These are phyloP conservation scores for Noccaea bulbosa DNA, from an alignment of 345 rosid species.

Conservation along the genomic window DNA sequence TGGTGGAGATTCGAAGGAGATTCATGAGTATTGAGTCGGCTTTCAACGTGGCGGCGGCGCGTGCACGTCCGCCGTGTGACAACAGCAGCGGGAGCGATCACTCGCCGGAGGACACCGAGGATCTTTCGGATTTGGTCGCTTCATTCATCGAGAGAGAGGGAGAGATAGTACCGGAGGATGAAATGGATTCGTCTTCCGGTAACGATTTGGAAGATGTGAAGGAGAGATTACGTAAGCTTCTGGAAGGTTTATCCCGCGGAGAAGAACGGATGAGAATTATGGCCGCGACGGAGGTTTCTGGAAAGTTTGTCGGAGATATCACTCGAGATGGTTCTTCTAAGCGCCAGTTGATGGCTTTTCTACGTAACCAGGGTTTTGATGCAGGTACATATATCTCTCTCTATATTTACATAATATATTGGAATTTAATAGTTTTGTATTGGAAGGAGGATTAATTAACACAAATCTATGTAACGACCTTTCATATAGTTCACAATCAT, in stretches of 20 bases:
- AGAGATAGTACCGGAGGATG: not conserved
- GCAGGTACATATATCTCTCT: constrained; percentile 54
- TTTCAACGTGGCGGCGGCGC: constrained; percentile 46
- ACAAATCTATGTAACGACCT: too few relatives aligned
- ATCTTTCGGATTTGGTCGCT: constrained; percentile 71
- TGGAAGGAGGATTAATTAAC: not conserved
- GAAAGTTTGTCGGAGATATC: constrained; percentile 36
- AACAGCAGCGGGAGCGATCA: constrained; percentile 77
- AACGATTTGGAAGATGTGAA: constrained; percentile 52
- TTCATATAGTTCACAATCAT: not conserved
- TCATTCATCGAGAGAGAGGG: constrained; percentile 70
- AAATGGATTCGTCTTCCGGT: constrained; percentile 7
- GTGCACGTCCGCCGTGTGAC: constrained; percentile 47
- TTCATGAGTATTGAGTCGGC: constrained; percentile 51
- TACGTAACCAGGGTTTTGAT: constrained; percentile 68
- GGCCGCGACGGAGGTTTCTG: constrained; percentile 38
- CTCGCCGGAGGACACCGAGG: constrained; percentile 46
- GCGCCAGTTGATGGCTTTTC: constrained; percentile 55
- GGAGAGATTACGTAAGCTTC: constrained; percentile 43
- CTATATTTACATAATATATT: not conserved
- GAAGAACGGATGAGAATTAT: constrained; percentile 44
- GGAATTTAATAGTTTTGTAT: not conserved
- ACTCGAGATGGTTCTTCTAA: constrained; percentile 22
- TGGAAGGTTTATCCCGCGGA: constrained; percentile 31
- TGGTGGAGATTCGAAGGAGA: constrained; percentile 44